A percentile compares a stretch with the other conserved stretches of the same genome.
Evolutionary conservation across 106 monocot genomes (phyloP).

Genomic region (Acorus calamus): DNA sequence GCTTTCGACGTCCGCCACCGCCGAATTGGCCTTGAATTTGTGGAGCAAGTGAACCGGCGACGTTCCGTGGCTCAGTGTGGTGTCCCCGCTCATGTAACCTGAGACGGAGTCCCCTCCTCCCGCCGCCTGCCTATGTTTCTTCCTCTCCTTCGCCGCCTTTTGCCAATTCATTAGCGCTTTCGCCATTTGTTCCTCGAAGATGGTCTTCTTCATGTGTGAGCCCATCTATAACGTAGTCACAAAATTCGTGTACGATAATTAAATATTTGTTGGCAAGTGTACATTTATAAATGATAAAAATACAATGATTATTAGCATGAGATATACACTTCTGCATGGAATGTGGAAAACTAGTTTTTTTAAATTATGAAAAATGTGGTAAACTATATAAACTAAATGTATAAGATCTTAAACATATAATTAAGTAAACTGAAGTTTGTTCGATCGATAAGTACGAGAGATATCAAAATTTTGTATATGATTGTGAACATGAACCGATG

Average conservation of each 20-base stretch:
- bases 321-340: too few species aligned
- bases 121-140: slow-evolving; percentile 7
- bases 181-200: slow-evolving; percentile 36
- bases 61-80: slow-evolving; percentile 11
- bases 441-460: too few species aligned
- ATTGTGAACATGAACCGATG: too few species aligned
- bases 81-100: slow-evolving; percentile 9
- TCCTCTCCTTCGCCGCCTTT: slow-evolving; percentile 22
- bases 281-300: too few species aligned
- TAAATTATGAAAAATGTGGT: too few species aligned
- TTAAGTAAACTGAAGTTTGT: too few species aligned
- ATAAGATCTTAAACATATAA: too few species aligned
- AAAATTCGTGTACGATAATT: neutral
- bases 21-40: slow-evolving; percentile 13
- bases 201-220: slow-evolving; percentile 36
- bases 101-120: neutral
- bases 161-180: slow-evolving; percentile 36
- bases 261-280: too few species aligned
- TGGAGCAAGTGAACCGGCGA: slow-evolving; percentile 30
- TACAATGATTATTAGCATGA: too few species aligned
- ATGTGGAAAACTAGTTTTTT: too few species aligned
- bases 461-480: too few species aligned
- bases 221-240: slow-evolving; percentile 27
- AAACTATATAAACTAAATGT: too few species aligned
- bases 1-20: slow-evolving; percentile 20